Base-by-base conservation (phyloP, 192 early-diverging fungal species). In the Geranomyces michiganensis region DNA sequence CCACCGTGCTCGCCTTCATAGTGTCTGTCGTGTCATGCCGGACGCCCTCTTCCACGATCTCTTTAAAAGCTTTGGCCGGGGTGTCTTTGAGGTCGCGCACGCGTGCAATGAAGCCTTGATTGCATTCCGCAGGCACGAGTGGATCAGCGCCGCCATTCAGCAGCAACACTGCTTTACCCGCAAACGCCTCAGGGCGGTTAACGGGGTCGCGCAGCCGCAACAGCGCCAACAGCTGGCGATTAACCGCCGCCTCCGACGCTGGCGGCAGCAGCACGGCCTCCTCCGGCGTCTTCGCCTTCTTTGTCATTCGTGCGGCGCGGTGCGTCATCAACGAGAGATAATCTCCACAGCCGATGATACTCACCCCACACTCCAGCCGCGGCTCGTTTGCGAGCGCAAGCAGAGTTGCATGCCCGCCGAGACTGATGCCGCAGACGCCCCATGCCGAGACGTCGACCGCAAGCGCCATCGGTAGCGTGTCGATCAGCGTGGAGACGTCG, bases 401-500 rank as follows among this genome's bases (percentile, higher is more conserved):
- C 7, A 64, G 43, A 1, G 62, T 64, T 4, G 62, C 32, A 21
- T 65, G 47, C 14, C 30, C 87, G 32, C 87, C 87, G 47, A 88
- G 68, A 13, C 78, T 80, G 19, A 86, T 73, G 7, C 87, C 87
- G 19, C 65, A 31, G 7, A 85, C 73, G 13, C 79, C 83, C 82
- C 82, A 88, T 9, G 51, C 44, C 62, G 70, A 26, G 24, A 87
- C 79, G 24, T 66, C 55, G 15, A 32, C n/a, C 22, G 51, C n/a
- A 13, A 83, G 68, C 64, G 78, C 82, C n/a, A 78, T 56, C 32
- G 81, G 81, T 13, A 88, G 27, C 1, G 79, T 67, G 67, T 85
- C 84, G 27, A 86, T 82, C 41, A 88, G 47, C 19, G 73, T 77
- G 7, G 79, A 79, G 3, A 83, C 69, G 17, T 82, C 82, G 15